These are phyloP conservation scores for Coelastrella sp. DNA, from an alignment of 139 green algal species.

Conservation along the genomic window DNA sequence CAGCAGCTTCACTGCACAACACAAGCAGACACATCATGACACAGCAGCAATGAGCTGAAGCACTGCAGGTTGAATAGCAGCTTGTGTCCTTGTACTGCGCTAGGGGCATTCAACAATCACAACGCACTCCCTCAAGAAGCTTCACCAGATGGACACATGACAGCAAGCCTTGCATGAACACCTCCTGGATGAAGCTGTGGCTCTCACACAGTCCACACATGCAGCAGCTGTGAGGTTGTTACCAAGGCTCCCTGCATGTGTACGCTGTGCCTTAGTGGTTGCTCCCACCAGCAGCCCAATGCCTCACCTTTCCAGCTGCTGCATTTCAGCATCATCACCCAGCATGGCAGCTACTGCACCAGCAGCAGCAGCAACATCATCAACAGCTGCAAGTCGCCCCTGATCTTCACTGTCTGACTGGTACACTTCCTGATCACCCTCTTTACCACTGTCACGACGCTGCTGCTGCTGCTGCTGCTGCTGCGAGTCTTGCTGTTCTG, in stretches of 20 bases:
- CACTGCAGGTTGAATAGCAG: too few relatives aligned
- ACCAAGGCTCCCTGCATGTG: too few relatives aligned
- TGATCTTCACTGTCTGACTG: background rate
- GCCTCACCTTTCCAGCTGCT: slow-evolving; percentile 59
- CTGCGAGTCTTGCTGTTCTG: background rate
- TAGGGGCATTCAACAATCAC: too few relatives aligned
- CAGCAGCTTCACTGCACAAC: slow-evolving; percentile 3
- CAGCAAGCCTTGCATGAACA: too few relatives aligned
- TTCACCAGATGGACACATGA: too few relatives aligned
- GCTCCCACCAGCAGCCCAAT: slow-evolving; percentile 39
- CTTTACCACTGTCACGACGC: background rate
- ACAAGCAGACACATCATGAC: slow-evolving; percentile 57
- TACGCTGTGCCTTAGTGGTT: too few relatives aligned
- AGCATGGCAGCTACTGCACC: slow-evolving; percentile 17
- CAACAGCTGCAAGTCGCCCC: background rate
- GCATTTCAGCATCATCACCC: slow-evolving; percentile 51
- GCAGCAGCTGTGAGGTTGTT: too few relatives aligned
- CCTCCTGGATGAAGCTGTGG: too few relatives aligned
- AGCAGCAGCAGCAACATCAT: background rate
- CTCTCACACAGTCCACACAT: too few relatives aligned
- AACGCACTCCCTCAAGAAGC: too few relatives aligned
- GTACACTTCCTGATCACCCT: background rate
- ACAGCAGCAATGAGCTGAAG: slow-evolving; percentile 50
- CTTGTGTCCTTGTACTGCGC: too few relatives aligned
- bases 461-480: slow-evolving; percentile 24